Evolutionary conservation across 345 rosid species (phyloP), one percentile per base, ranked within the genome.

Genomic region (Salix dunnii): DNA sequence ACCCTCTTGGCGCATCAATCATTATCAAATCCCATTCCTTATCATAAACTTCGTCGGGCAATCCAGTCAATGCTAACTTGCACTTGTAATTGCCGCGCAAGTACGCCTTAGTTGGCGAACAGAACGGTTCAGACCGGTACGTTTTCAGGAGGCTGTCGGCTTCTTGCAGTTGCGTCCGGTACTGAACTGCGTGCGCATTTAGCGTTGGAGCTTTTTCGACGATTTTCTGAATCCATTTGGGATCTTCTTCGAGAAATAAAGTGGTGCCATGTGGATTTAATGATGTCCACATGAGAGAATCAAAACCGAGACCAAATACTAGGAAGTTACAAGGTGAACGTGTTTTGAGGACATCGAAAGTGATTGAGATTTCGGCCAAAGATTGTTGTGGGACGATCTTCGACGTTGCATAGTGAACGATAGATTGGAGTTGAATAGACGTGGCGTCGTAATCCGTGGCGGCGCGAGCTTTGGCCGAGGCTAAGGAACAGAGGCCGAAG

Each of bases 1-100:
- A 90, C 3, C 98, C 98, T 9, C 86, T 82, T 6, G 97, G 98
- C 35, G 96, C 96, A 55, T 94, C 96, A 75, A 94, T 87, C 92
- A 94, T 87, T 75, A 94, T 92, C 76, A 94, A 79, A 79, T 94
- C 98, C 98, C 98, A 94, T 21, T 90, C 90, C 11, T 82, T 88
- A 7, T 92, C 90, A 80, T 92, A 94, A 5, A 94, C 82, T 79
- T 90, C 91, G 46, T 91, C 95, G n/a, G 98, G 93, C 1, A 94
- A 86, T 5, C 84, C 87, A 6, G 89, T 86, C 83, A 92, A 61
- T 36, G 91, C 97, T 6, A 94, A 74, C 23, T 79, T 86, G 73
- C 98, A 94, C 18, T 77, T 72, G 25, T 78, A 67, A 77, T 92
- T 89, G 55, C 92, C 96, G 31, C 87, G 88, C 4, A 86, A 77